Base-by-base conservation (phyloP, 139 green algal species). In the Parachlorella kessleri region DNA sequence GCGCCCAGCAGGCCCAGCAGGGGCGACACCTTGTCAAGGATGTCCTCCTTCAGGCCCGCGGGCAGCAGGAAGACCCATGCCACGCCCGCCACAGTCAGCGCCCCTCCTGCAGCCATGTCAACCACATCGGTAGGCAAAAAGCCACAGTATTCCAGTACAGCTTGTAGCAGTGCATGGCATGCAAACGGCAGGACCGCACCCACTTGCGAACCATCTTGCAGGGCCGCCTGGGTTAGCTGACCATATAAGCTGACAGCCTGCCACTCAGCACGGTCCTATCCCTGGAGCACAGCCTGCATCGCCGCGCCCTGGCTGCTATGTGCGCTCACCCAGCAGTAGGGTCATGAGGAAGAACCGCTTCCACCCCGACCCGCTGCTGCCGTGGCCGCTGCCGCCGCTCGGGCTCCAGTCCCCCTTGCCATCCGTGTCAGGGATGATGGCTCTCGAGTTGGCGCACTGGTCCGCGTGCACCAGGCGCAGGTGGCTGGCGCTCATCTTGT, bases 401-500 rank as follows among this genome's bases (percentile, higher is more conserved):
- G 14, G 14, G 14, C 14, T 28, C 48, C 48, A 59, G 48, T 59
- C 48, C 48, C 48, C 48, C 73, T 83, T 79, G 26, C 92, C 91
- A 53, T 94, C 89, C 6, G 92, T 93, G 81, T 96, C 91, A 7
- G 73, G 36, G 39, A 95, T 92, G 65, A 95, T 41, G 1, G 9
- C 36, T 2, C 81, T 71, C 0, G 89, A 32, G 30, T 78, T 76
- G 0, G 38, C 63, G 82, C 92, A 96, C 41, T 74, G 63, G 82
- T 96, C 90, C 3, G 68, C 83, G 68, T 94, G 88, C 65, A 96
- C 81, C 38, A 94, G 67, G 9, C 92, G 88, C 66, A 83, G 75
- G 40, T 87, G 66, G 28, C 76, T 87, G 30, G 3, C 10, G 38
- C 66, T 84, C 1, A 82, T 67, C 6, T 37, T 36, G 55, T 87